Base-by-base conservation (phyloP, 2,329 filamentous ascomycete genomes). In the Colletotrichum graminicola region DNA sequence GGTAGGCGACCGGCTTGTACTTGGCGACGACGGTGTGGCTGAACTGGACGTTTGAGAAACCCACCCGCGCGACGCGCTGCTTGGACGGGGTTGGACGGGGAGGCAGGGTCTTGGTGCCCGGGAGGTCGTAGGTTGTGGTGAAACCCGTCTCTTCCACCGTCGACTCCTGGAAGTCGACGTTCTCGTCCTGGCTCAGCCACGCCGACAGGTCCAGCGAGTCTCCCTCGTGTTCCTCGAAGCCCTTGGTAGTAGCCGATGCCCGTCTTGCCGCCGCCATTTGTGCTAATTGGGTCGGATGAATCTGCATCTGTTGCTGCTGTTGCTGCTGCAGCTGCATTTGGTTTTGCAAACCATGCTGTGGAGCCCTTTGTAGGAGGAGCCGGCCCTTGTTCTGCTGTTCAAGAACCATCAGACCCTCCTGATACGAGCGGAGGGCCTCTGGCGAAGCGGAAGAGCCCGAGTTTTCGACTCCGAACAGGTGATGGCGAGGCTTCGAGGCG, bases 91-190 rank as follows among this genome's bases (percentile, higher is more conserved):
- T 84, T 39, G 83, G 80, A 21, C 84, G 85, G 1, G 89, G 87
- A 0, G 81, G 76, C 5, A 92, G 81, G 0, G 88, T 89, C 78
- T 90, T 90, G 41, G 83, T 76, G 0, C 86, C 87, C 0, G 88
- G 88, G 0, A 91, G 82, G 67, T 91, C 89, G 77, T 91, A 91
- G 2, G 86, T 89, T 0, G 87, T 86, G 0, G 88, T 90, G 64
- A 91, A 80, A 6, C 89, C 90, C 0, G 84, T 86, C 74, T 91
- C 89, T 71, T 89, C 88, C 73, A 89, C 84, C 6, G 83, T 78
- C 0, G 87, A 87, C 69, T 90, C 86, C 73, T 87, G 81, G 75
- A 87, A 87, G 18, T 78, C 80, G 8, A 86, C 78, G 52, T 78
- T 78, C 18, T 75, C 62, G 4, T 74, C 60, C 32, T 77, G 75